phyloP scores from a whole-genome alignment of 208 protist species.

The Acanthamoeba culbertsoni region DNA sequence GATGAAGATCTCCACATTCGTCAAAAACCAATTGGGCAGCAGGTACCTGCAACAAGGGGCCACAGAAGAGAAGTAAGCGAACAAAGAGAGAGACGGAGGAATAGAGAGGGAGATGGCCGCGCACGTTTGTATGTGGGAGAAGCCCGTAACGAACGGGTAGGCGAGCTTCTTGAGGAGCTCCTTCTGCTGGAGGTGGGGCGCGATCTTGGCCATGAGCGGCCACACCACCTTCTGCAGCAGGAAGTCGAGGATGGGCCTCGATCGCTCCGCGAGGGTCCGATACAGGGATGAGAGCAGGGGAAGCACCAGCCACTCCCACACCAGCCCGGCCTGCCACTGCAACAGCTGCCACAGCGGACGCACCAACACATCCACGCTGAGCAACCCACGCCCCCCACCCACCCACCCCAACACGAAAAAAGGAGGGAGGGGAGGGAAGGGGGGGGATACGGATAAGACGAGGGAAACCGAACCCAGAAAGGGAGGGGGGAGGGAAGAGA shows the following conservation, averaged over 20 bases:
- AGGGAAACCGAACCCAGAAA: no score
- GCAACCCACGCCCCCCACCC: neutral
- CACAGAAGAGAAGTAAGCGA: no score
- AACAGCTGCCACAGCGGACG: neutral
- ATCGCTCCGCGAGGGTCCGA: neutral
- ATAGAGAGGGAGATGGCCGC: neutral
- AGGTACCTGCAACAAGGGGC: neutral
- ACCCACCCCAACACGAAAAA: neutral
- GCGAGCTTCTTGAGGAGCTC: constrained; percentile 33
- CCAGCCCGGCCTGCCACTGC: neutral
- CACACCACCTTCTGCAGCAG: neutral
- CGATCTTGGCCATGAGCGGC: neutral
- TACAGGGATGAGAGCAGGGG: neutral
- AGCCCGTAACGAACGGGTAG: constrained; percentile 39
- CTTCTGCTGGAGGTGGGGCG: constrained; percentile 29
- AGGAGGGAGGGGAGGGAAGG: no score
- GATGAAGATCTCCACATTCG: constrained; percentile 34
- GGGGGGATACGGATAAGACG: no score
- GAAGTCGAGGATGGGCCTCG: neutral
- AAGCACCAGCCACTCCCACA: neutral
- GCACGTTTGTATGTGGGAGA: constrained; percentile 33
- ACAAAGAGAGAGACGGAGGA: no score
- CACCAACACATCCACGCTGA: neutral
- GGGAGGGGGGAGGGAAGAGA: no score
- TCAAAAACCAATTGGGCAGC: neutral